Percentiles rank a stretch among this genome's conserved stretches.
Conservation (phyloP, 2,329 filamentous ascomycete species). For the Fusarium sp. region DNA sequence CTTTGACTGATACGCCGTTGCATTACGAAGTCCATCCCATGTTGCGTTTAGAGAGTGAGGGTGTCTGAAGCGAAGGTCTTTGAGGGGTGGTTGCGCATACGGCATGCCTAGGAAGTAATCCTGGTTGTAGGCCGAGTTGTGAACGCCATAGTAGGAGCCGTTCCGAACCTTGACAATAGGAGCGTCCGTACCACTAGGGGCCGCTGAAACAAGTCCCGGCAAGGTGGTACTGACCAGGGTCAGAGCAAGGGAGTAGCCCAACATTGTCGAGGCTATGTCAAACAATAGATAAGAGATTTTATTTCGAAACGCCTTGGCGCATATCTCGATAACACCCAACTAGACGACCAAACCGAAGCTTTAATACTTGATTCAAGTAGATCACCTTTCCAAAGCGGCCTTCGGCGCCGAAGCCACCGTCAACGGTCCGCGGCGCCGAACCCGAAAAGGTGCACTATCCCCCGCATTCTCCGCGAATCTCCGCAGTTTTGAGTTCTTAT, state of each 20-base stretch:
- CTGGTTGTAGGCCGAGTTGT: conserved; percentile 18
- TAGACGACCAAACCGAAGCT: not conserved
- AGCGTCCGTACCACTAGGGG: not conserved
- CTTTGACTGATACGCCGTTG: conserved; percentile 21
- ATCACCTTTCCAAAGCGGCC: conserved; percentile 6
- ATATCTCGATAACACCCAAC: not conserved
- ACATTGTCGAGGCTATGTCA: not conserved
- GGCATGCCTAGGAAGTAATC: conserved; percentile 28
- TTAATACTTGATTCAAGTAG: not conserved
- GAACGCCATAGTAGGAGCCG: conserved; percentile 25
- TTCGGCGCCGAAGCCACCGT: conserved; percentile 3
- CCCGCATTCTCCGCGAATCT: conserved; percentile 5
- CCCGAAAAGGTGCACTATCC: conserved; percentile 10
- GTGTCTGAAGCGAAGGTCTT: conserved; percentile 24
- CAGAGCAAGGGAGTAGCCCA: not conserved
- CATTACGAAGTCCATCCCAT: conserved; percentile 20
- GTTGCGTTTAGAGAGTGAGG: conserved; percentile 22
- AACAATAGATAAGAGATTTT: not conserved
- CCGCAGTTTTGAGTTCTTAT: not conserved
- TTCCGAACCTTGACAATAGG: conserved; percentile 18
- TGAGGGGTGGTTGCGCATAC: conserved; percentile 26
- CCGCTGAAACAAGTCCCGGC: not conserved
- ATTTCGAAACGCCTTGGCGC: not conserved
- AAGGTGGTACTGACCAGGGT: not conserved
- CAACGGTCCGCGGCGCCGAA: conserved; percentile 19